phyloP scores from a whole-genome alignment of 768 basidiomycete genomes.

The Boletus speciosus region DNA sequence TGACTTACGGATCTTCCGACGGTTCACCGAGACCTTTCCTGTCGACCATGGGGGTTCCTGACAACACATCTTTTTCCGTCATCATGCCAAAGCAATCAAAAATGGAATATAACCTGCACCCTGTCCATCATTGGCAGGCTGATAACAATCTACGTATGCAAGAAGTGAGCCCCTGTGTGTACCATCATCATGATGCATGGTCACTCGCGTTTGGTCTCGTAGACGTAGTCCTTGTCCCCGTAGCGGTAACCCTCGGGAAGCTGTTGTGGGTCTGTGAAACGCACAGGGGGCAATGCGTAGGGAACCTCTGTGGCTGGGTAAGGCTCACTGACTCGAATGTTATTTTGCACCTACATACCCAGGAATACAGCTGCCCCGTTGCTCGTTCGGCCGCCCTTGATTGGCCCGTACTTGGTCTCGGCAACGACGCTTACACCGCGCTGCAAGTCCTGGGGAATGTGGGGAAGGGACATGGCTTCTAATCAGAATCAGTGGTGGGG shows the following conservation, averaged over 20 bases:
- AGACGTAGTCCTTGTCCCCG: constrained; percentile 55
- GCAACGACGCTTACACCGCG: constrained; percentile 43
- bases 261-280: constrained; percentile 61
- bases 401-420: constrained; percentile 51
- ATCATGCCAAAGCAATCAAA: background rate
- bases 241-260: constrained; percentile 56
- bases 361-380: constrained; percentile 65
- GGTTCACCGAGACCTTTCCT: constrained; percentile 66
- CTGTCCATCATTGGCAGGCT: constrained; percentile 66
- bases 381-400: constrained; percentile 55
- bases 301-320: constrained; percentile 54
- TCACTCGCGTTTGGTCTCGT: constrained; percentile 52
- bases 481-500: background rate
- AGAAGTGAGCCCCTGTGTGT: background rate
- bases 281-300: constrained; percentile 60
- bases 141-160: constrained; percentile 46
- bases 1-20: constrained; percentile 61
- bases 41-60: constrained; percentile 49
- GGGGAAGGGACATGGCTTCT: constrained; percentile 21
- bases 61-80: background rate
- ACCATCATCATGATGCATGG: background rate
- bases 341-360: constrained; percentile 36
- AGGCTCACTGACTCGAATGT: too few relatives aligned
- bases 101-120: constrained; percentile 38
- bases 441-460: constrained; percentile 57